Evolutionary conservation across 345 rosid genomes (phyloP).

Genomic region (Passiflora organensis): DNA sequence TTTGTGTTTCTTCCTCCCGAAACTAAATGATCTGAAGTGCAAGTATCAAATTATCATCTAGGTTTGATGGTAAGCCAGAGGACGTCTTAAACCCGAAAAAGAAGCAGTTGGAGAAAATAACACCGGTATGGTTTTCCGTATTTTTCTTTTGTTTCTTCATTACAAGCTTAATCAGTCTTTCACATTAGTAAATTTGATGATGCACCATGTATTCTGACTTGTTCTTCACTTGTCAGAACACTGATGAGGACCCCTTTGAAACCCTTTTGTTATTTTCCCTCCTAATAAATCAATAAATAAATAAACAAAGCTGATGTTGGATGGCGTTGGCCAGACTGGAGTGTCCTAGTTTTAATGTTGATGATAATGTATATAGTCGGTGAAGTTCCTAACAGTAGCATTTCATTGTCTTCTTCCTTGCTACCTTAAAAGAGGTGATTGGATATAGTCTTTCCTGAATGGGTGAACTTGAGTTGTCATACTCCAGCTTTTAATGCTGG

Average conservation of each 20-base stretch:
- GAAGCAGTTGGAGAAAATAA: slow-evolving; percentile 91
- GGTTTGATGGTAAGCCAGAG: slow-evolving; percentile 97
- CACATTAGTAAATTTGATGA: no score
- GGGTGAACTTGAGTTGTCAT: not conserved
- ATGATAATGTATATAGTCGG: no score
- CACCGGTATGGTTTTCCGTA: slow-evolving; percentile 50
- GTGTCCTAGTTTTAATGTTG: not conserved
- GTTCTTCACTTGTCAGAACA: no score
- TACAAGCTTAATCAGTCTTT: not conserved
- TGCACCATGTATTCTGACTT: no score
- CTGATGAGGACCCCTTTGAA: no score
- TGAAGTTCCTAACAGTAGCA: not conserved
- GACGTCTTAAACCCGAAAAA: slow-evolving; percentile 89
- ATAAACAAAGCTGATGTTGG: no score
- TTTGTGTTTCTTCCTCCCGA: not conserved
- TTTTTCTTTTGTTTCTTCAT: not conserved
- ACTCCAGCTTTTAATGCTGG: not conserved
- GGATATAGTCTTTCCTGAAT: slow-evolving; percentile 3
- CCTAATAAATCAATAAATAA: no score
- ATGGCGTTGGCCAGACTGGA: no score
- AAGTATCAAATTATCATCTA: slow-evolving; percentile 19
- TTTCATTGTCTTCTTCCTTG: not conserved
- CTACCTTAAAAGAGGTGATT: not conserved
- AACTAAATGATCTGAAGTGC: not conserved
- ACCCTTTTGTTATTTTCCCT: no score